Evolutionary conservation across 2,329 filamentous ascomycete species (phyloP).

Genomic region (Corinectria fuckeliana): DNA sequence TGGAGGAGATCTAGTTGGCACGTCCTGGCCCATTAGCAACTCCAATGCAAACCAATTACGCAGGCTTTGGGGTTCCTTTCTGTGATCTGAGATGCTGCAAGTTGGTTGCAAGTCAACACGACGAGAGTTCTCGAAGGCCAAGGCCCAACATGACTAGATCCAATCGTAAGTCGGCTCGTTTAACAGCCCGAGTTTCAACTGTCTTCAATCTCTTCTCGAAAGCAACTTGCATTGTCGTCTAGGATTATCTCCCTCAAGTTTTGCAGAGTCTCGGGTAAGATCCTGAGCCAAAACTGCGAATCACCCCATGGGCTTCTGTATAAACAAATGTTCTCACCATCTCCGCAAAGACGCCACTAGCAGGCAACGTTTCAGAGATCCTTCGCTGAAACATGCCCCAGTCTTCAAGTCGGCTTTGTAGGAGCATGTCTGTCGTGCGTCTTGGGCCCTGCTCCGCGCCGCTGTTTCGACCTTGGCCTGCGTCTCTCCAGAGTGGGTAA

Average conservation of each 20-base stretch:
- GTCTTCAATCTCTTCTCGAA: neutral
- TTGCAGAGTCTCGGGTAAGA: slow-evolving; percentile 1
- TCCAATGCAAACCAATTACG: neutral
- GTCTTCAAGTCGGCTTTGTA: neutral
- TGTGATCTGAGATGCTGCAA: neutral
- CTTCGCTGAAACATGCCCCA: neutral
- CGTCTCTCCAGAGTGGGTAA: slow-evolving; percentile 25
- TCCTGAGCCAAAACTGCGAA: neutral
- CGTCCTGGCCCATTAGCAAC: neutral
- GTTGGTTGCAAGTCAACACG: neutral
- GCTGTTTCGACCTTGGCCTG: slow-evolving; percentile 11
- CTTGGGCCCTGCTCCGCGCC: neutral
- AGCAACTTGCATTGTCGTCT: neutral
- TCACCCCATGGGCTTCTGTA: neutral
- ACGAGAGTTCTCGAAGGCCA: neutral
- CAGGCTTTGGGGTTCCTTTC: neutral
- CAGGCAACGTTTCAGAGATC: slow-evolving; percentile 6
- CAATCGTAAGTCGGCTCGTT: neutral
- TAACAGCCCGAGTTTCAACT: neutral
- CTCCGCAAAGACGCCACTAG: neutral
- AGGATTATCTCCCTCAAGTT: neutral
- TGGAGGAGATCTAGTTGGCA: slow-evolving; percentile 69
- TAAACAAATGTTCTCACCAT: neutral
- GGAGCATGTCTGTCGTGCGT: slow-evolving; percentile 20
- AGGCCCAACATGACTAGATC: no score